Evolutionary conservation across 305 asterid genomes (phyloP), one percentile per base, ranked within the genome.

Genomic region (Nicotiana rustica): DNA sequence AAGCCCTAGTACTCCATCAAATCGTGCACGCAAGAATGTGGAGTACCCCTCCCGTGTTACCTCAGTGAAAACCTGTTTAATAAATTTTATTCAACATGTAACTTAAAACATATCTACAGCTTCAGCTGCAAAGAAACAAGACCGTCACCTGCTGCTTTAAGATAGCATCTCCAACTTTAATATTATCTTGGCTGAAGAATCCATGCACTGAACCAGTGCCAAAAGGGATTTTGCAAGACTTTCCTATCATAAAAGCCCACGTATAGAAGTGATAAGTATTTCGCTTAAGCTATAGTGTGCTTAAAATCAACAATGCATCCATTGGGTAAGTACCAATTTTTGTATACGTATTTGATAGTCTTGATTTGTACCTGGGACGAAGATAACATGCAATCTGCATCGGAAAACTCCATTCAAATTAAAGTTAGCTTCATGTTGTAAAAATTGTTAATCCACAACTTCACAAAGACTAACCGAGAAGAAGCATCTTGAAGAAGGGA

Each of bases 1-100:
- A 71, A 87, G 90, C 49, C 88, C 90, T 57, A 87, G 85, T 31
- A 87, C 83, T 6, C 90, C 90, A 82, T 87, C 88, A 19, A 85
- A 87, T 36, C 78, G 81, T 29, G 87, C 86, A n/a, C 33, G 56
- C 80, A 83, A 60, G 77, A 87, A 87, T 21, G 87, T 64, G 77
- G 83, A 68, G 79, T 71, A 18, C 25, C 79, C 82, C 57, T 87
- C 90, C 31, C 79, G 38, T 38, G 87, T 81, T 0, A 82, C 88
- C 85, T 87, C 90, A 49, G 82, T 73, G 82, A 87, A 87, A 0
- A 77, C 88, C 88, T 87, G 83, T 3, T 78, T 15, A 9, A 77
- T 35, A 44, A 52, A 6, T 47, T 79, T 64, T 66, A 25, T 79
- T 64, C 29, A 14, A 64, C 25, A 52, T 36, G 62, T 36, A 36